Evolutionary conservation across 768 basidiomycete species (phyloP), one percentile per base, ranked within the genome.

Genomic region (Russula abietina): DNA sequence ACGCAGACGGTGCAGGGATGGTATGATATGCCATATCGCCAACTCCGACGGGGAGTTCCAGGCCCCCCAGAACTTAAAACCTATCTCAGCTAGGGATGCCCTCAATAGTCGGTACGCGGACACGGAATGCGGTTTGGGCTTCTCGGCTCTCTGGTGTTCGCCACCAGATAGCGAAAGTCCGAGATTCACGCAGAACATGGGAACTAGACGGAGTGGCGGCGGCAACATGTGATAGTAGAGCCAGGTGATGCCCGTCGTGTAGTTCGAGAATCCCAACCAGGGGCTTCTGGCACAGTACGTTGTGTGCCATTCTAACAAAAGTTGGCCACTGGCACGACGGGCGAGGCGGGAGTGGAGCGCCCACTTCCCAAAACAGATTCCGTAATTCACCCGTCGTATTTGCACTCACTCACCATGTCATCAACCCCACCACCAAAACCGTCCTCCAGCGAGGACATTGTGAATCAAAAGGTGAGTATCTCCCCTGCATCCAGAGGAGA

Each of bases 371-470:
- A n/a, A n/a, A n/a, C n/a, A n/a, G n/a, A n/a, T n/a, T n/a, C n/a
- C n/a, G n/a, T n/a, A n/a, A n/a, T n/a, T n/a, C n/a, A n/a, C n/a
- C n/a, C n/a, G n/a, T n/a, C n/a, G n/a, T n/a, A n/a, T n/a, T n/a
- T n/a, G n/a, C n/a, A n/a, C n/a, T n/a, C n/a, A n/a, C n/a, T n/a
- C n/a, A n/a, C n/a, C n/a, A 79, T 84, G 73, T 79, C 85, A 59
- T 71, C 59, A 45, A 14, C 78, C 33, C 52, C 62, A 49, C 68
- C 71, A 2, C 72, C 82, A 63, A 87, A 86, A 75, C 81, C 87
- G 57, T 73, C 85, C 54, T 87, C 92, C 59, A 95, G 91, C 76
- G 95, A 98, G 79, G 89, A 96, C 73, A 83, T 91, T 69, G 79
- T 97, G 66, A 86, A 85, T 32, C 86, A 93, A 77, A 98, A 98